Percentiles rank a stretch among this genome's conserved stretches.
Evolutionary conservation across 75 land plant genomes (phyloP).

Genomic region (Chamaecyparis obtusa): DNA sequence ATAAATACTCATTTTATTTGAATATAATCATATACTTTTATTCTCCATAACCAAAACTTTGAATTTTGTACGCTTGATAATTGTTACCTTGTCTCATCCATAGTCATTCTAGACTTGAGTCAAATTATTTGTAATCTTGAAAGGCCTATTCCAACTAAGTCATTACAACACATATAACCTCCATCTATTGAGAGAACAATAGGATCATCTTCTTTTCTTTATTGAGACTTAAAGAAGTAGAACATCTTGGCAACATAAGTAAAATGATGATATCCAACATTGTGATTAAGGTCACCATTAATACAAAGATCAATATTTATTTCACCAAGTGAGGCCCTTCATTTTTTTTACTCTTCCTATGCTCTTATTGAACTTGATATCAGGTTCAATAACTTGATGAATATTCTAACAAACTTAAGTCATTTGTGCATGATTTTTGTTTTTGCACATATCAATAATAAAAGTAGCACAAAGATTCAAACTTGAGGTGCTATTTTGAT

Average conservation of each 20-base stretch:
- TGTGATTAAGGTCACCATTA: slow-evolving; percentile 68
- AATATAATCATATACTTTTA: too few relatives aligned
- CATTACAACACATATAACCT: slow-evolving; percentile 94
- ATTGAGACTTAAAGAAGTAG: slow-evolving; percentile 82
- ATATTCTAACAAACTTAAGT: too few relatives aligned
- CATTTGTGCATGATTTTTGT: too few relatives aligned
- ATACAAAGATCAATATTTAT: slow-evolving; percentile 43
- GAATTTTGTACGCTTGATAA: too few relatives aligned
- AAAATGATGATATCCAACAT: slow-evolving; percentile 84
- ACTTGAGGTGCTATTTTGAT: too few relatives aligned
- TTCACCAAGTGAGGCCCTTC: slow-evolving; percentile 48
- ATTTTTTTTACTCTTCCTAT: not conserved
- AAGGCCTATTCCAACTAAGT: slow-evolving; percentile 94
- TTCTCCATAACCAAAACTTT: too few relatives aligned
- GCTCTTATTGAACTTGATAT: not conserved
- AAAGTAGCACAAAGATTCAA: too few relatives aligned
- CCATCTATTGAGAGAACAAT: slow-evolving; percentile 92
- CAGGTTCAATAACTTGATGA: too few relatives aligned
- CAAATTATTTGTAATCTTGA: slow-evolving; percentile 70
- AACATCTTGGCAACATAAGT: slow-evolving; percentile 77
- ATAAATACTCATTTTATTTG: too few relatives aligned
- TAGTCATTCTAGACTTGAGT: slow-evolving; percentile 83
- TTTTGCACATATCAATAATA: too few relatives aligned
- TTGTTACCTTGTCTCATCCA: slow-evolving; percentile 94
- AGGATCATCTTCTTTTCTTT: slow-evolving; percentile 64